These are phyloP conservation scores for Saururus chinensis DNA, from an alignment of 164 flowering plant genomes.

Conservation along the genomic window DNA sequence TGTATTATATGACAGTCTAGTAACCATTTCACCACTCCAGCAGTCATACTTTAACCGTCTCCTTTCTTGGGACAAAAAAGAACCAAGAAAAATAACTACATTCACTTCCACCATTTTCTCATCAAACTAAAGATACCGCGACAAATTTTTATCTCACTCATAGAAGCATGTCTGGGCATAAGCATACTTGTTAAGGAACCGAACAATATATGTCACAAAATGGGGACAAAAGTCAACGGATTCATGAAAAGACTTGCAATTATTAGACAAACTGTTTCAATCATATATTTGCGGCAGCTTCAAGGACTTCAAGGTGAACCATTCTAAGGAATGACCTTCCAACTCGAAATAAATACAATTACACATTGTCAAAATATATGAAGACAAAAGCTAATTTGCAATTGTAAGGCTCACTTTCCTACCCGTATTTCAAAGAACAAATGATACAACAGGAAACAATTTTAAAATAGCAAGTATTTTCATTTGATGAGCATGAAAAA, in stretches of 20 bases:
- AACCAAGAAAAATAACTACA: no score
- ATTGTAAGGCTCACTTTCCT: no score
- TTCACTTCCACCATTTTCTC: neutral
- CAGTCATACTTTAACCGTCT: no score
- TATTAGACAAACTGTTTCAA: neutral
- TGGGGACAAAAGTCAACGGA: constrained; percentile 81
- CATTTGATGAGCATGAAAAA: no score
- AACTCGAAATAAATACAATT: neutral
- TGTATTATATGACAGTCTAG: neutral
- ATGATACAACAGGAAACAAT: no score
- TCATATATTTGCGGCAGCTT: no score
- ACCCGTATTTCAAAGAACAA: no score
- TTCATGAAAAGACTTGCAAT: neutral
- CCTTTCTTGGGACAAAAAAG: neutral
- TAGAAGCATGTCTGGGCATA: constrained; percentile 67
- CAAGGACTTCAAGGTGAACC: neutral
- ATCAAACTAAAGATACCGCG: no score
- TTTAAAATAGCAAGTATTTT: no score
- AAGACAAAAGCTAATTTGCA: no score
- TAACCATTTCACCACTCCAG: no score
- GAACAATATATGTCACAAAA: constrained; percentile 91
- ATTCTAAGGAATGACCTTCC: neutral
- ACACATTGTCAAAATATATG: neutral
- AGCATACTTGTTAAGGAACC: constrained; percentile 95
- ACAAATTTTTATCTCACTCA: neutral